Evolutionary conservation across 441 rosid genomes (phyloP), one percentile per base, ranked within the genome.

Genomic region (Brassica balearica): DNA sequence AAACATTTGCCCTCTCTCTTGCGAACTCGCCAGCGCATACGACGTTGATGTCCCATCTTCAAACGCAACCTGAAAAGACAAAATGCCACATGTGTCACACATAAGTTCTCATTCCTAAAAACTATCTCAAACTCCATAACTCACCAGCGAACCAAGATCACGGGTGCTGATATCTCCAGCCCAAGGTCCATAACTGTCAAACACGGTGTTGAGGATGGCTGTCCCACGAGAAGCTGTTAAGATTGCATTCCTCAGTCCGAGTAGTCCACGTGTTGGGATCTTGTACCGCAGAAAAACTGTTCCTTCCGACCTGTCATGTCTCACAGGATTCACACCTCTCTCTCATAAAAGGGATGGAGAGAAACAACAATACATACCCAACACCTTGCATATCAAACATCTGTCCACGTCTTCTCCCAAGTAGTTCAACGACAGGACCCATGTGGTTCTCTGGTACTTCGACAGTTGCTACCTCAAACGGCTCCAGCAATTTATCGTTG

Each of bases 401-500:
- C 84, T 83, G 94, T 60, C 97, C 99, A 65, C 98, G 97, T 83
- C 99, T 90, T 89, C 71, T 90, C 41, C 99, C 99, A 68, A 95
- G 95, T 83, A 95, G 99, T 83, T 95, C 99, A 83, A 95, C 98
- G 65, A 93, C 99, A 81, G 97, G 71, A 9, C 99, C 99, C 98
- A 93, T 88, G 81, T 93, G 92, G 75, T 72, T 86, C 87, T 95
- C 99, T 17, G 99, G 98, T 72, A 95, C 97, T 85, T 95, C 99
- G 78, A 95, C 99, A 9, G 91, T 86, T 53, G 99, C 99, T 36
- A 91, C 79, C 99, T 95, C 99, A 76, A 56, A 91, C 17, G 99
- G 99, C 86, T 95, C 99, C 69, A 87, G 84, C 83, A 92, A 78
- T 85, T 92, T 84, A 79, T 86, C 97, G 75, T 93, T 82, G 64